A percentile compares a stretch with the other conserved stretches of the same genome.
phyloP scores from a whole-genome alignment of 768 basidiomycete genomes.

The Holtermanniella nyarrowii region DNA sequence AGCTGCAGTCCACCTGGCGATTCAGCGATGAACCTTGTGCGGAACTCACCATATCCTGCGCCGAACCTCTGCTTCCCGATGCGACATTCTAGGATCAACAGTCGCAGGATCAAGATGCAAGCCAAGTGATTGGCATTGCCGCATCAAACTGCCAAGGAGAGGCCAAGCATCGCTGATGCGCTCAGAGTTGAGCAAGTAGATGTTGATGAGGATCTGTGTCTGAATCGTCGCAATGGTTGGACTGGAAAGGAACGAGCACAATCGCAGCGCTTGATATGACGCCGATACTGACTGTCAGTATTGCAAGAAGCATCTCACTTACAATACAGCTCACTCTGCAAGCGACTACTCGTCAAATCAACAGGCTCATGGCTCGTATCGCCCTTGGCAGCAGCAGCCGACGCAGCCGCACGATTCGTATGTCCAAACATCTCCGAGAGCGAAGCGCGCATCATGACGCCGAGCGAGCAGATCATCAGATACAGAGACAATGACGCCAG shows the following conservation, averaged over 20 bases:
- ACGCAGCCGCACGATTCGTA: conserved; percentile 7
- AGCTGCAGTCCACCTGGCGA: conserved; percentile 34
- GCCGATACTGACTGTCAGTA: conserved; percentile 30
- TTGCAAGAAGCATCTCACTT: conserved; percentile 3
- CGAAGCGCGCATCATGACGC: conserved; percentile 34
- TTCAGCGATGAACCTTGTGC: neutral
- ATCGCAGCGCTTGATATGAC: conserved; percentile 35
- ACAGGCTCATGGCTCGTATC: conserved; percentile 14
- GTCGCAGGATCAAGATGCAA: conserved; percentile 36
- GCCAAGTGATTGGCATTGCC: conserved; percentile 37
- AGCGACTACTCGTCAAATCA: conserved; percentile 34
- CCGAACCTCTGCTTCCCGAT: conserved; percentile 33
- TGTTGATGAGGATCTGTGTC: conserved; percentile 29
- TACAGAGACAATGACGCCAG: conserved; percentile 28
- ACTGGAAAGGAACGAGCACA: conserved; percentile 37
- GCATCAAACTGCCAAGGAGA: conserved; percentile 27
- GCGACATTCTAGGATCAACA: conserved; percentile 29
- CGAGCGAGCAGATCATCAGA: conserved; percentile 37
- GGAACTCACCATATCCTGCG: conserved; percentile 30
- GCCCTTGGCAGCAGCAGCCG: neutral
- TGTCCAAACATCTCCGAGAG: conserved; percentile 33
- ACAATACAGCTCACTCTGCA: conserved; percentile 39
- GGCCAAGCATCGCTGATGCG: conserved; percentile 36
- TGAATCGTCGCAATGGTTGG: conserved; percentile 35
- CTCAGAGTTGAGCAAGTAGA: conserved; percentile 34